A percentile compares a stretch with the other conserved stretches of the same genome.
Evolutionary conservation across 2,329 filamentous ascomycete genomes (phyloP).

Genomic region (Sphaerulina musiva): DNA sequence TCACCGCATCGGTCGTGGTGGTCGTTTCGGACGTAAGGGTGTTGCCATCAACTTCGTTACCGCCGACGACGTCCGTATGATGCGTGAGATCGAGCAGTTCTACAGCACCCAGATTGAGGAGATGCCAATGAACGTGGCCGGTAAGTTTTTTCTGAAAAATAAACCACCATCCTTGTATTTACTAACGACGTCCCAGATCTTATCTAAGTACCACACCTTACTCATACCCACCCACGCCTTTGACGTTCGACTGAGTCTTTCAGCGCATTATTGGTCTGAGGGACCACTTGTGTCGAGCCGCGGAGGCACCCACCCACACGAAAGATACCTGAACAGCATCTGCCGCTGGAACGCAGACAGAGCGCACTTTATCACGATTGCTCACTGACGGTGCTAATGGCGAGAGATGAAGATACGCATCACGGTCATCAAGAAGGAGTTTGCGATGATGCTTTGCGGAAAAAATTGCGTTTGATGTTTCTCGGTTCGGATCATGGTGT

Average conservation of each 20-base stretch:
- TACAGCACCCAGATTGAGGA: constrained; percentile 99
- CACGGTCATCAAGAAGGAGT: constrained; percentile 23
- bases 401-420: constrained; percentile 24
- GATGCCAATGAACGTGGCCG: constrained; percentile 92
- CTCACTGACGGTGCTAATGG: constrained; percentile 21
- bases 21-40: constrained; percentile 99
- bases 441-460: constrained; percentile 20
- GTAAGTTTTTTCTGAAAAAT: constrained; percentile 38
- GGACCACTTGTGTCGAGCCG: constrained; percentile 9
- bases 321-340: constrained; percentile 16
- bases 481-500: constrained; percentile 26
- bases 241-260: constrained; percentile 24
- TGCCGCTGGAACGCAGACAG: constrained; percentile 19
- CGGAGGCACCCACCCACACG: constrained; percentile 18
- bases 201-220: constrained; percentile 32
- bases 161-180: background rate
- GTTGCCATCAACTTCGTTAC: constrained; percentile 99
- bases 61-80: constrained; percentile 97
- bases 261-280: constrained; percentile 11
- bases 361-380: constrained; percentile 15
- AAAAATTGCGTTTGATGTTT: constrained; percentile 28
- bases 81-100: constrained; percentile 99
- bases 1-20: constrained; percentile 98
- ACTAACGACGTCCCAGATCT: constrained; percentile 40
- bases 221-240: constrained; percentile 14